Evolutionary conservation across 1,284 basidiomycete species (phyloP), one percentile per base, ranked within the genome.

Genomic region (Malassezia sp.): DNA sequence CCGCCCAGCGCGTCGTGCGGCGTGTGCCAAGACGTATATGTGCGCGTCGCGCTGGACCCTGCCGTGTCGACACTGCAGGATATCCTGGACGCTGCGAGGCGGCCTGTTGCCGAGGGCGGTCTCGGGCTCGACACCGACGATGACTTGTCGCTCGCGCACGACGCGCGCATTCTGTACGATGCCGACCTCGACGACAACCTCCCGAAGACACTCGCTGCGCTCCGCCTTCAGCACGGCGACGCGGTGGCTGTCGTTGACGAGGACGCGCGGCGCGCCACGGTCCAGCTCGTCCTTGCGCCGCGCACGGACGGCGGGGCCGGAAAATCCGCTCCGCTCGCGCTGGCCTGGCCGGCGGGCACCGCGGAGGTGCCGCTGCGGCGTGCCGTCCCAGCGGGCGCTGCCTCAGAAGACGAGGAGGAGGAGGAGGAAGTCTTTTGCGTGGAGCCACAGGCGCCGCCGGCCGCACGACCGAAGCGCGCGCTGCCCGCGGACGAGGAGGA

Each of bases 161-260:
- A 84, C 35, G 80, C 82, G 55, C 77, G 84, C 37, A 72, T 91
- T 33, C 71, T 90, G 43, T 81, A 79, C 56, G 89, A 93, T 62
- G 84, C 84, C 5, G 89, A 93, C 60, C 89, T 84, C 75, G 82
- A 85, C 39, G 87, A 91, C 56, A 90, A 90, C 59, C 62, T 79
- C 45, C 79, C 78, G 2, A 75, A 81, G 54, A 83, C 81, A 23
- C 67, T 91, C 52, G 79, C 78, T 52, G 82, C 82, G 54, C 63
- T 91, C 41, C 80, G 77, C 38, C 30, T 69, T 35, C 76, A 76
- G 1, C 71, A 77, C 33, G 85, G 85, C 11, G 86, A 82, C 71
- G 87, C 90, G 71, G 65, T 97, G 57, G 81, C 80, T 1, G 81
- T 96, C 21, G 81, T 81, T 1, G 87, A 91, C 63, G 87, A 90